These are phyloP conservation scores for Alternaria burnsii DNA, from an alignment of 2,329 filamentous ascomycete species.

Conservation along the genomic window DNA sequence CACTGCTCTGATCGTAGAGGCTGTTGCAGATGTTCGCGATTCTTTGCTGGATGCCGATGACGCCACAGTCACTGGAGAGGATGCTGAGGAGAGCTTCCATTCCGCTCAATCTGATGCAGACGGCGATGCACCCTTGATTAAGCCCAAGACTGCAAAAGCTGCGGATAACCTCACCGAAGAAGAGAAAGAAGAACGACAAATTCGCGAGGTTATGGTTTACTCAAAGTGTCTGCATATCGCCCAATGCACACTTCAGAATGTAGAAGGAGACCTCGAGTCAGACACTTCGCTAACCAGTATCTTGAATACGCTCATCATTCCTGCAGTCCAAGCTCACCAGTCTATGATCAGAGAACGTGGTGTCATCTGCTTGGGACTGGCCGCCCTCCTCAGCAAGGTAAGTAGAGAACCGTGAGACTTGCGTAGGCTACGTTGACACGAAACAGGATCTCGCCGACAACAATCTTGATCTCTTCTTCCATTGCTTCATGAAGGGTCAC, in stretches of 20 bases:
- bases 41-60: constrained; percentile 77
- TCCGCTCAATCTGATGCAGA: constrained; percentile 89
- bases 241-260: constrained; percentile 95
- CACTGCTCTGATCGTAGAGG: constrained; percentile 86
- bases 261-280: constrained; percentile 84
- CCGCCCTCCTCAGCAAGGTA: constrained; percentile 86
- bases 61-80: constrained; percentile 60
- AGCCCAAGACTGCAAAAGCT: constrained; percentile 40
- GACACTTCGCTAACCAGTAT: constrained; percentile 95
- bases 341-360: constrained; percentile 91
- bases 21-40: constrained; percentile 95
- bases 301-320: constrained; percentile 95
- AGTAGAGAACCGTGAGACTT: constrained; percentile 19
- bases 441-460: constrained; percentile 81
- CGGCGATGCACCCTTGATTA: constrained; percentile 62
- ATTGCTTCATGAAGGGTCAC: constrained; percentile 94
- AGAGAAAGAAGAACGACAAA: constrained; percentile 74
- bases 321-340: constrained; percentile 91
- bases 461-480: constrained; percentile 91
- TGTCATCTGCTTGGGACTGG: constrained; percentile 87
- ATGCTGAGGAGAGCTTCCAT: constrained; percentile 81
- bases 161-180: constrained; percentile 54
- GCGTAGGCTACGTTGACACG: constrained; percentile 13
- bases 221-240: constrained; percentile 98
- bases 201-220: constrained; percentile 94